A percentile compares a stretch with the other conserved stretches of the same genome.
Evolutionary conservation across 192 early-diverging fungal species (phyloP).

Genomic region (Backusella sp.): DNA sequence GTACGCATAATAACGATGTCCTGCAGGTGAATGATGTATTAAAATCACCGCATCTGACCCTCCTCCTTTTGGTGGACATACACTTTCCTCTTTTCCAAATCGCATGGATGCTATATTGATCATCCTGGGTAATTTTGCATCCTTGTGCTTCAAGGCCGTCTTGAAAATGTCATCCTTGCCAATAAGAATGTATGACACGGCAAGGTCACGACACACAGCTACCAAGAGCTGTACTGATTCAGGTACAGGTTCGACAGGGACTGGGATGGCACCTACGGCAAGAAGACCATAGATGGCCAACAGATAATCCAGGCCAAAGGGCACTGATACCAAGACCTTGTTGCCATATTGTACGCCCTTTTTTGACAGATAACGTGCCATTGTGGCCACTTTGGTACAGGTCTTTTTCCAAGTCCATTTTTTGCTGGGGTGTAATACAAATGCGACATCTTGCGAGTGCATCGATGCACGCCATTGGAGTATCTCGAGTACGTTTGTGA

Average conservation of each 20-base stretch:
- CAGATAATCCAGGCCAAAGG: constrained; percentile 65
- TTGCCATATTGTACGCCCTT: constrained; percentile 55
- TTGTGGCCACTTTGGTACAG: constrained; percentile 56
- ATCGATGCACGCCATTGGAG: constrained; percentile 63
- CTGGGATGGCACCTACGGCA: constrained; percentile 67
- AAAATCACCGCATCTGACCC: constrained; percentile 52
- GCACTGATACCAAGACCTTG: constrained; percentile 59
- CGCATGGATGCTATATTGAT: constrained; percentile 58
- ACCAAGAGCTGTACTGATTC: not conserved
- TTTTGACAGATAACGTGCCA: constrained; percentile 60
- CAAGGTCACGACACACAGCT: not conserved
- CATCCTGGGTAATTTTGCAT: constrained; percentile 20
- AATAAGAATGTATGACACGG: not conserved
- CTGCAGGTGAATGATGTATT: constrained; percentile 50
- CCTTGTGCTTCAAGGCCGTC: constrained; percentile 32
- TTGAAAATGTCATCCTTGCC: constrained; percentile 36
- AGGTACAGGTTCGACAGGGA: constrained; percentile 55
- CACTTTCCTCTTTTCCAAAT: constrained; percentile 55
- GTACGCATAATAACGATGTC: constrained; percentile 40
- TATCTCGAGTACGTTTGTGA: constrained; percentile 63
- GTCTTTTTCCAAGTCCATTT: constrained; percentile 62
- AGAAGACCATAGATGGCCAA: constrained; percentile 72
- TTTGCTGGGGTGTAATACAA: constrained; percentile 57
- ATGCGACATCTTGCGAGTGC: constrained; percentile 60
- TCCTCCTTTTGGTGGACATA: constrained; percentile 41